Evolutionary conservation across 2,329 filamentous ascomycete genomes (phyloP).

Genomic region (Monascus ruber): DNA sequence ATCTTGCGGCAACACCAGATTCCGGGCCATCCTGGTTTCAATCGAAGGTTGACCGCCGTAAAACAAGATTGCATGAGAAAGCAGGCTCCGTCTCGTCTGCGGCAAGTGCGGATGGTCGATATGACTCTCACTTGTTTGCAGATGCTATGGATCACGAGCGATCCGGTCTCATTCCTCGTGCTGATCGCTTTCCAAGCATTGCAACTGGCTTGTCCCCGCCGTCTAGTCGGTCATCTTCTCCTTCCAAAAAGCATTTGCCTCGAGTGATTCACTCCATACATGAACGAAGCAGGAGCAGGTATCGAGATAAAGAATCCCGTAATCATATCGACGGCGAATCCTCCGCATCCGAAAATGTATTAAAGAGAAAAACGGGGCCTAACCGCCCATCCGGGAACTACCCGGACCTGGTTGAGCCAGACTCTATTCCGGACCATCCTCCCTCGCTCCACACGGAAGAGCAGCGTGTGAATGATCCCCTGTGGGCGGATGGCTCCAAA

Average conservation of each 20-base stretch:
- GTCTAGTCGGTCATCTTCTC: conserved; percentile 53
- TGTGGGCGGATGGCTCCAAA: conserved; percentile 14
- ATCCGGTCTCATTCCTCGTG: conserved; percentile 26
- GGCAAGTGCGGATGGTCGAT: conserved; percentile 26
- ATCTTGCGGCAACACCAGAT: conserved; percentile 2
- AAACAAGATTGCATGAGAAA: conserved; percentile 46
- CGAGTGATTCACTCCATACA: conserved; percentile 31
- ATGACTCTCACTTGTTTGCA: conserved; percentile 25
- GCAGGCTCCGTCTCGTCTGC: conserved; percentile 44
- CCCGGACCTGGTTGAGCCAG: conserved; percentile 14
- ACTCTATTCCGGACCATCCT: conserved; percentile 15
- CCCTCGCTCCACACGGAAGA: conserved; percentile 15
- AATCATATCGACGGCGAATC: conserved; percentile 9
- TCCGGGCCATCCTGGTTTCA: not conserved
- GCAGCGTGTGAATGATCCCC: conserved; percentile 8
- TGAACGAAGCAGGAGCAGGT: conserved; percentile 27
- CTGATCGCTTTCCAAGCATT: conserved; percentile 45
- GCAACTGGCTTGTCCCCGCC: conserved; percentile 53
- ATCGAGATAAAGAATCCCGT: conserved; percentile 26
- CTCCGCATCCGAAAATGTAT: conserved; percentile 7
- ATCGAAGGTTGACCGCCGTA: conserved; percentile 1
- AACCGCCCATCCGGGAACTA: conserved; percentile 2
- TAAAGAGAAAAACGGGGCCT: conserved; percentile 5
- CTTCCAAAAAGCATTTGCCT: conserved; percentile 44
- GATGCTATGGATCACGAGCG: conserved; percentile 36